These are phyloP conservation scores for Oryza australiensis DNA, from an alignment of 176 grass and related monocot genomes.

Conservation along the genomic window DNA sequence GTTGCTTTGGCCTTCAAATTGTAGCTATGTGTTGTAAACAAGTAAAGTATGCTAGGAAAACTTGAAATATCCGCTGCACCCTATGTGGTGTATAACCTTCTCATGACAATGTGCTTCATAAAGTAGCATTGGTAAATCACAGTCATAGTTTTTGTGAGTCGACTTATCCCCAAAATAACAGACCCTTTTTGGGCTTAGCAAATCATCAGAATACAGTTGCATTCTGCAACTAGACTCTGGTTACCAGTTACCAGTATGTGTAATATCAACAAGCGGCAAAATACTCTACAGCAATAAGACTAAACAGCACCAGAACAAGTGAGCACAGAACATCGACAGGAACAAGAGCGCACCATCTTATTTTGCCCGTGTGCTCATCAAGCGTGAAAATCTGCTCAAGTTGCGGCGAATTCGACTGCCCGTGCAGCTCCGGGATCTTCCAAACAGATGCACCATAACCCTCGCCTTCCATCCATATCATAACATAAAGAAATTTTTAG, in stretches of 20 bases:
- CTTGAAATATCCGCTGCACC: conserved; percentile 10
- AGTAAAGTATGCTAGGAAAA: conserved; percentile 1
- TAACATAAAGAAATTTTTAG: neutral
- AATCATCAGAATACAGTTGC: neutral
- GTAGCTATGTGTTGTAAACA: neutral
- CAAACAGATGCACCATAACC: conserved; percentile 83
- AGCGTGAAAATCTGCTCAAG: conserved; percentile 73
- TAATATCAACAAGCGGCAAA: neutral
- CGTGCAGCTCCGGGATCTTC: conserved; percentile 72
- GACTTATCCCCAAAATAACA: neutral
- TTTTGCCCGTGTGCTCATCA: conserved; percentile 63
- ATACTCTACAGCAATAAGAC: neutral
- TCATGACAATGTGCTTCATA: neutral
- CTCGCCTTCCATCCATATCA: conserved; percentile 58
- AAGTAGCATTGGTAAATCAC: neutral
- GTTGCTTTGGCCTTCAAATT: neutral
- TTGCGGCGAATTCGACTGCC: conserved; percentile 77
- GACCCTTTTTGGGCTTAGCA: neutral
- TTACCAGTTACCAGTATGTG: neutral
- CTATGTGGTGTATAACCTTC: neutral
- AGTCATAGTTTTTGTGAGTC: neutral
- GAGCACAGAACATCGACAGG: neutral
- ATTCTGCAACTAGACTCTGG: neutral
- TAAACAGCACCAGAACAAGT: neutral
- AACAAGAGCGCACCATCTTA: conserved; percentile 64